These are phyloP conservation scores for Leccinum ochraceum DNA, from an alignment of 768 basidiomycete species.

Conservation along the genomic window DNA sequence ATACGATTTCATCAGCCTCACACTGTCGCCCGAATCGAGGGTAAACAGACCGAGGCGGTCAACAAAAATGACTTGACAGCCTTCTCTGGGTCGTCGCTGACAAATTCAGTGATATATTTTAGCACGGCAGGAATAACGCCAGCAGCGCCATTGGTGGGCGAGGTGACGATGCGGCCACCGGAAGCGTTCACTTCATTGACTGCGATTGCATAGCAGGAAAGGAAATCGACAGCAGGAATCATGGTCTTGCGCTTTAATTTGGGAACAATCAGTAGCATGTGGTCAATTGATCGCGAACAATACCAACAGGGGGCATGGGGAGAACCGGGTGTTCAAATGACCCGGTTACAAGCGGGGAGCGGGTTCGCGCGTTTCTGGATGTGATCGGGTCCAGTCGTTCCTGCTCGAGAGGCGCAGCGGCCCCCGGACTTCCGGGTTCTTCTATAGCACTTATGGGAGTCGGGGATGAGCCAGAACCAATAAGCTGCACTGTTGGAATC, in stretches of 20 bases:
- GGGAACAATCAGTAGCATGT: constrained; percentile 1
- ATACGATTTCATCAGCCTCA: constrained; percentile 12
- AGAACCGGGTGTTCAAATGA: constrained; percentile 77
- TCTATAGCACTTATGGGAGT: constrained; percentile 23
- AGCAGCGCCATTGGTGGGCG: constrained; percentile 91
- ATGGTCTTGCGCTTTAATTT: constrained; percentile 68
- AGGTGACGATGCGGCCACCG: constrained; percentile 93
- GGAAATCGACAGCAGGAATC: constrained; percentile 91
- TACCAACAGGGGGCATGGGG: constrained; percentile 78
- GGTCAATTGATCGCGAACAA: constrained; percentile 4
- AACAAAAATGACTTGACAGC: constrained; percentile 87
- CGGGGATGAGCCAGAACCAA: constrained; percentile 31
- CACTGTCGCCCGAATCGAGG: background rate
- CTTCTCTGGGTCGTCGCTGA: constrained; percentile 88
- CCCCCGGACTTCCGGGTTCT: constrained; percentile 18
- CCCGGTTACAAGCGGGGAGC: constrained; percentile 58
- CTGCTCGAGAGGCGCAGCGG: background rate
- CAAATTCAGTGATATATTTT: constrained; percentile 90
- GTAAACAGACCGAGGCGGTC: constrained; percentile 71
- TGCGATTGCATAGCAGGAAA: constrained; percentile 92
- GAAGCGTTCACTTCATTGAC: constrained; percentile 95
- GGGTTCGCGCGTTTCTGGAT: constrained; percentile 13
- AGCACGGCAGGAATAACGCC: constrained; percentile 92
- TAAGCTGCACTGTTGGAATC: constrained; percentile 37
- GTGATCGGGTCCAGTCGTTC: constrained; percentile 8